phyloP scores from a whole-genome alignment of 2,329 filamentous ascomycete genomes.

The Mycosphaerella arachidis region DNA sequence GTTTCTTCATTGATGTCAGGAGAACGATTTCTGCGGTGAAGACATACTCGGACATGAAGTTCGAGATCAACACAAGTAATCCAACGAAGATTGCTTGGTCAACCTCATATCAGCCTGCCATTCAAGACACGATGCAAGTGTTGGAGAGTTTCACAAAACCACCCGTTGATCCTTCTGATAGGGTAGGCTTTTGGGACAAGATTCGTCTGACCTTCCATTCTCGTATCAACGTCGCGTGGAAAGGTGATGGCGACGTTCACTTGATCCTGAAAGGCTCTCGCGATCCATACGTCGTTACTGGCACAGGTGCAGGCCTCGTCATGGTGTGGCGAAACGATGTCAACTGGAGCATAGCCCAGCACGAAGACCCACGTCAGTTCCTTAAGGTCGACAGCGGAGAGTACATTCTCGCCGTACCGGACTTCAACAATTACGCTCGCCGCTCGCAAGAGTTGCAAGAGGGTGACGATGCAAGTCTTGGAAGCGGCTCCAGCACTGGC shows the following conservation, averaged over 20 bases:
- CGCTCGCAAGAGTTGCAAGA: conserved; percentile 50
- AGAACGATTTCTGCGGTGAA: conserved; percentile 93
- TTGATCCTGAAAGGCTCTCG: conserved; percentile 81
- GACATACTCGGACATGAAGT: conserved; percentile 85
- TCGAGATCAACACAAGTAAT: conserved; percentile 89
- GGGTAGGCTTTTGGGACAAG: conserved; percentile 98
- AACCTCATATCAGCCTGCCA: conserved; percentile 92
- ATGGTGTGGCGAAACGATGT: conserved; percentile 99
- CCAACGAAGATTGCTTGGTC: conserved; percentile 96
- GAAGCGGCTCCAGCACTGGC: conserved; percentile 59
- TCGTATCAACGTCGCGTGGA: conserved; percentile 82
- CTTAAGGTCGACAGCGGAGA: conserved; percentile 95
- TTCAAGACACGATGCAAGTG: conserved; percentile 99
- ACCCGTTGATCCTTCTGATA: conserved; percentile 85
- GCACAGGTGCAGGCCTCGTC: conserved; percentile 87
- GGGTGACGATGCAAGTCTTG: conserved; percentile 52
- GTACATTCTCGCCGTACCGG: conserved; percentile 89
- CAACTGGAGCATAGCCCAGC: conserved; percentile 75
- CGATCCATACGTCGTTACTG: conserved; percentile 89
- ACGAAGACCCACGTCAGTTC: conserved; percentile 84
- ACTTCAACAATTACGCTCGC: conserved; percentile 83
- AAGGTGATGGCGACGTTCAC: conserved; percentile 91
- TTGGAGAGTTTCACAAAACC: conserved; percentile 97
- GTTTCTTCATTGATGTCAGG: conserved; percentile 79
- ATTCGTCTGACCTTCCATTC: conserved; percentile 93